phyloP scores from a whole-genome alignment of 192 early-diverging fungal genomes.

The Umbelopsis sp. region DNA sequence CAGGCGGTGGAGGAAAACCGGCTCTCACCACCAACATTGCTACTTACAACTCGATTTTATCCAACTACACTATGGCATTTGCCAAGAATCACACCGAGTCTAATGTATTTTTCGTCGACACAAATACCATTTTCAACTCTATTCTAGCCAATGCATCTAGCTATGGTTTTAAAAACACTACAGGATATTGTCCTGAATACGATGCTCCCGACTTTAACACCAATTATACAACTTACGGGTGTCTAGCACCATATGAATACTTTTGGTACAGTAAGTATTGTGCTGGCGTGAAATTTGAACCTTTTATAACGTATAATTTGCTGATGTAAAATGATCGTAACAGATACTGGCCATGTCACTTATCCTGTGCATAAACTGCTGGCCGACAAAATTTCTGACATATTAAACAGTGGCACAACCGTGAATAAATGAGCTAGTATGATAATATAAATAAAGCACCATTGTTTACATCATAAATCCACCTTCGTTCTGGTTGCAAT shows the following conservation, averaged over 20 bases:
- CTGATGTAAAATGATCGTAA: too few relatives aligned
- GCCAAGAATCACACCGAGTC: neutral
- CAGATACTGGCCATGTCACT: slow-evolving; percentile 15
- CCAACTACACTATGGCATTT: neutral
- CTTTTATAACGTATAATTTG: too few relatives aligned
- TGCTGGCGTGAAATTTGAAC: neutral
- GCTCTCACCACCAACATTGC: neutral
- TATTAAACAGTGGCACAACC: neutral
- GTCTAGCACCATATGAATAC: slow-evolving; percentile 15
- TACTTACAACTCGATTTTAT: neutral
- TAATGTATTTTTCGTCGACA: neutral
- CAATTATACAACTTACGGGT: slow-evolving; percentile 6
- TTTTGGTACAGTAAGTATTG: slow-evolving; percentile 9
- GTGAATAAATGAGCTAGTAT: neutral
- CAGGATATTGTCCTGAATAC: neutral
- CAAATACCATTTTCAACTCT: neutral
- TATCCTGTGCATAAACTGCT: slow-evolving; percentile 9
- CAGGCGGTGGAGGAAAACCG: neutral
- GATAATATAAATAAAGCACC: neutral
- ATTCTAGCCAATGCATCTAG: neutral
- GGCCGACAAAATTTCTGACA: slow-evolving; percentile 2
- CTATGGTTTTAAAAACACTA: slow-evolving; percentile 14
- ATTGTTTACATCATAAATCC: neutral
- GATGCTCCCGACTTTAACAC: slow-evolving; percentile 12
- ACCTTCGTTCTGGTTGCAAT: neutral